Base-by-base conservation (phyloP, 2,329 filamentous ascomycete species). In the Aspergillus pseudoviridinutans region DNA sequence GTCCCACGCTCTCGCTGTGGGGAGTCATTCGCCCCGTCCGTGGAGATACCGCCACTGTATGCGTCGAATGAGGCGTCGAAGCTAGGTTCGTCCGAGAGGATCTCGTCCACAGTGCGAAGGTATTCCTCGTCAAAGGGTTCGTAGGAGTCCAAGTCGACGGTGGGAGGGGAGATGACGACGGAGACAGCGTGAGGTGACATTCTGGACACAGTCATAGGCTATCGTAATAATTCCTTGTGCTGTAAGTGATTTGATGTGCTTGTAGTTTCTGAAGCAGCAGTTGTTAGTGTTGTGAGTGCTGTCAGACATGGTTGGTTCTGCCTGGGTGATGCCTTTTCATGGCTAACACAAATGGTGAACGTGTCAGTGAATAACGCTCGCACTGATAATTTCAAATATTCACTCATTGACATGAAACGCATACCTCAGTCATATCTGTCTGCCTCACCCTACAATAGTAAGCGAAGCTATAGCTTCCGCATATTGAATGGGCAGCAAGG, bases 41-140 rank as follows among this genome's bases (percentile, higher is more conserved):
- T 52, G 27, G 38, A 47, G 29, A 7, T 25, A 10, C 42, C 38
- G 8, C n/a, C 54, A 8, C 10, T 44, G 24, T 62, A 62, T 25
- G 56, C 52, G 10, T 62, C 60, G 50, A 61, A 62, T 58, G 56
- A 58, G 24, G 25, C 56, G 7, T 66, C 61, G 27, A 66, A 59
- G 32, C 54, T 65, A 14, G 61, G 55, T 49, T 70, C 64, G 20
- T 70, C 66, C 1, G 62, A 62, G 7, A 71, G 56, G 20, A 70
- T 71, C 25, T 56, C 32, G 12, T 71, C 61, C 25, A 69, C 50
- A 0, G 62, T 64, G n/a, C 55, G 58, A 3, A 61, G 56, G 32
- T 59, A 44, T 2, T 58, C 55, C 17, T 64, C 60, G n/a, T 60
- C 57, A 24, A 70, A 66, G 3, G 61, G 60, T n/a, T 64, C 56